These are phyloP conservation scores for Eimeria acervulina DNA, from an alignment of 169 alveolate species.

Conservation along the genomic window DNA sequence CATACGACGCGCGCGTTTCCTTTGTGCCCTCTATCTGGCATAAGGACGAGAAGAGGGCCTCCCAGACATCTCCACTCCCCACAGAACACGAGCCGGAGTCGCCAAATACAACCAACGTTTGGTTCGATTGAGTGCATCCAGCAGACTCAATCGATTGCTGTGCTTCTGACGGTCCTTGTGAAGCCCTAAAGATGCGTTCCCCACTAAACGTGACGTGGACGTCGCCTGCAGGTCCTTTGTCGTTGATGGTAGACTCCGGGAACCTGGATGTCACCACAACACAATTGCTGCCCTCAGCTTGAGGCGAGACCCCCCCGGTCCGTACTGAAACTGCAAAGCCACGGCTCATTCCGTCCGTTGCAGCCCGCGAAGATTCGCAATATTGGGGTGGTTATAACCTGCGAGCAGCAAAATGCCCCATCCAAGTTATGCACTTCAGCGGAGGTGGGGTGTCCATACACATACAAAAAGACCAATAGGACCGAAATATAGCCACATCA, in stretches of 20 bases:
- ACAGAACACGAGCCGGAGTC: slow-evolving; percentile 25
- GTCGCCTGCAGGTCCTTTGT: neutral
- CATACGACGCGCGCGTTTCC: neutral
- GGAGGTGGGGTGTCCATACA: neutral
- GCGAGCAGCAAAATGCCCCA: neutral
- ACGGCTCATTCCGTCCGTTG: slow-evolving; percentile 6
- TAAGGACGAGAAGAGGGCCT: neutral
- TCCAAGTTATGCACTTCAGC: neutral
- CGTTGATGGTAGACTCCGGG: neutral
- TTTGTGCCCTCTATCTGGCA: neutral
- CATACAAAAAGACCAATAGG: neutral
- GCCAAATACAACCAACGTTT: slow-evolving; percentile 39
- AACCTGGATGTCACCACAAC: neutral
- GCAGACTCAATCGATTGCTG: neutral
- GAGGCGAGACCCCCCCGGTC: slow-evolving; percentile 3
- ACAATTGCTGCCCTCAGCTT: neutral
- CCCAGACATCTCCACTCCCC: slow-evolving; percentile 12
- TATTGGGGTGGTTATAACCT: neutral
- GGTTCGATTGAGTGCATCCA: neutral
- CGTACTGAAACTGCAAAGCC: slow-evolving; percentile 54
- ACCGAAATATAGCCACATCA: neutral
- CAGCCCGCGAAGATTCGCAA: neutral
- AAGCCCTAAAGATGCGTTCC: neutral
- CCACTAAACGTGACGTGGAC: neutral
- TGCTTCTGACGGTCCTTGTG: neutral